Evolutionary conservation across 768 basidiomycete species (phyloP), one percentile per base, ranked within the genome.

Genomic region (Clitopilus passeckerianus): DNA sequence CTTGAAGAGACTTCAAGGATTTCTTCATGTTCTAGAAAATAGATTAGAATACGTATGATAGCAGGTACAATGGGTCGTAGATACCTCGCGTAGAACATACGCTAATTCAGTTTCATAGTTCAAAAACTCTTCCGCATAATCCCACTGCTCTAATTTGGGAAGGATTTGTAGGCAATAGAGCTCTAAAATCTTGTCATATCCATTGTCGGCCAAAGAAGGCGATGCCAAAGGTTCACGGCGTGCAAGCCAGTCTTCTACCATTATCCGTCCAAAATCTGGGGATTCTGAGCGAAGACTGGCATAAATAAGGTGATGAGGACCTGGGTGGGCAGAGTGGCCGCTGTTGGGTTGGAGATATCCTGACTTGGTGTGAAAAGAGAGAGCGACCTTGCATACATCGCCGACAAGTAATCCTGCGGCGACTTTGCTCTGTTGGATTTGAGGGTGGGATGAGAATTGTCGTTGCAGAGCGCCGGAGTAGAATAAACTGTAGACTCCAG

Each of bases 181-280:
- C 63, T 92, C 90, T 52, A 93, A 67, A 8, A 91, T 80, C 67
- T 89, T 90, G 57, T 83, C 83, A 64, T 93, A 93, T 16, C 82
- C 86, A 53, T 83, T 83, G 12, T 64, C 68, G 33, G 67, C 63
- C 23, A 50, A 16, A 1, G 59, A 20, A 23, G 64, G 59, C 24
- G 70, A 67, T 55, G 33, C 53, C 15, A 71, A 71, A 33, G 78
- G 77, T 18, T 79, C 79, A 37, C 87, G 74, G 41, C 77, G 77
- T 2, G 86, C 84, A 22, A 94, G 74, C 92, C 92, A 94, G 43
- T 91, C 86, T 67, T 94, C 91, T 18, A 86, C 80, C 54, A 93
- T 84, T 20, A 77, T 75, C 20, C 87, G 75, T 0, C 86, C 90
- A 10, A 84, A 73, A 24, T 82, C 81, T 0, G 85, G 79, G 53